These are phyloP conservation scores for Pestalotiopsis sp. DNA, from an alignment of 2,329 filamentous ascomycete genomes.

Conservation along the genomic window DNA sequence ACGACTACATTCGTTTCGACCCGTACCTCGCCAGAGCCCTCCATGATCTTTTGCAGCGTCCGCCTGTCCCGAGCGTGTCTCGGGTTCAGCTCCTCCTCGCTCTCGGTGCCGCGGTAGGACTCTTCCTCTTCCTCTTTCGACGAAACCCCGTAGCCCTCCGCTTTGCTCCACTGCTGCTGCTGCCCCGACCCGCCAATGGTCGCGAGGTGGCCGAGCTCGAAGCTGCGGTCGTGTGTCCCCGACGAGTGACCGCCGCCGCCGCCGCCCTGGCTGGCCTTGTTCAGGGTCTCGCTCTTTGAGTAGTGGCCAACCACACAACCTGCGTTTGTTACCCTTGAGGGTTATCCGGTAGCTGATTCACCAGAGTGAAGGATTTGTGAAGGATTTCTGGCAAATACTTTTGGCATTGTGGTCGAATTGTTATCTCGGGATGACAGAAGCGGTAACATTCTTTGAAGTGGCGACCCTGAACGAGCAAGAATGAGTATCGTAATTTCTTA, in stretches of 20 bases:
- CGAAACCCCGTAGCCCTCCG: background rate
- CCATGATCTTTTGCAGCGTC: background rate
- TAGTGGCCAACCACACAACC: too few relatives aligned
- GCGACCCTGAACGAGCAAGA: background rate
- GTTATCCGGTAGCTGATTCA: too few relatives aligned
- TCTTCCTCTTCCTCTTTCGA: background rate
- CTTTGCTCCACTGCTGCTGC: background rate
- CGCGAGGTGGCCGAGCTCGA: background rate
- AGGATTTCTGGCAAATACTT: too few relatives aligned
- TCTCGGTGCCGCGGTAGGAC: background rate
- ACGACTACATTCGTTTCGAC: background rate
- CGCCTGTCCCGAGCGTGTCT: background rate
- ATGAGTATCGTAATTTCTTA: background rate
- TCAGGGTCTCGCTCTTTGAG: background rate
- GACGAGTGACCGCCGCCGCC: background rate
- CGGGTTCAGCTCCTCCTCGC: background rate
- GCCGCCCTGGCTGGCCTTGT: background rate
- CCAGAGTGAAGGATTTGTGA: too few relatives aligned
- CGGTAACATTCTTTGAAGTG: background rate
- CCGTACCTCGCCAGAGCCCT: background rate
- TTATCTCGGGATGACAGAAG: background rate
- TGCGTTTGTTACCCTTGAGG: too few relatives aligned
- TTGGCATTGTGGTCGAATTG: background rate
- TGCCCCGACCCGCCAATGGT: background rate
- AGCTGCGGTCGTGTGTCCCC: background rate